phyloP scores from a whole-genome alignment of 2,329 filamentous ascomycete species.

The Penicillium sp. region DNA sequence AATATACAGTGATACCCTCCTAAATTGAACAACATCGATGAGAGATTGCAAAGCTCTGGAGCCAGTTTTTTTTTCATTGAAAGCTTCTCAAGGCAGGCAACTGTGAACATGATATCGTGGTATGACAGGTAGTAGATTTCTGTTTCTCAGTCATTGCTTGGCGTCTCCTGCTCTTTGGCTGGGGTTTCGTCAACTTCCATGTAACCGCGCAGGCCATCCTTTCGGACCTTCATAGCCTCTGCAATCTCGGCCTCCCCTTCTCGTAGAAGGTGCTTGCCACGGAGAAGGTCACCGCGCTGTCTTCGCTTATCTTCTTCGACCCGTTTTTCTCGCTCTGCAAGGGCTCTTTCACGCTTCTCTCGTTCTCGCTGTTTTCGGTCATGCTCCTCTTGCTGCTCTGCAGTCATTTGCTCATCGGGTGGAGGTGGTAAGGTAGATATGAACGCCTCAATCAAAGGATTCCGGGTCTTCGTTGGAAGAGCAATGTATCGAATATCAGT shows the following conservation, averaged over 20 bases:
- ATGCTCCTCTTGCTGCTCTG: constrained; percentile 46
- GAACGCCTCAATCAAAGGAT: constrained; percentile 51
- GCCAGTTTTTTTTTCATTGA: neutral
- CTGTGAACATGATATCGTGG: neutral
- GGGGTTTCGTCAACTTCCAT: constrained; percentile 39
- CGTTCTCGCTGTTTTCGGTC: constrained; percentile 48
- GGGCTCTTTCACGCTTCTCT: constrained; percentile 52
- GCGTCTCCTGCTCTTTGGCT: constrained; percentile 17
- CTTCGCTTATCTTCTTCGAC: constrained; percentile 53
- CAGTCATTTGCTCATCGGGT: constrained; percentile 45
- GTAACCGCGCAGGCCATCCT: constrained; percentile 50
- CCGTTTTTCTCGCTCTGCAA: constrained; percentile 51
- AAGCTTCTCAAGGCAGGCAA: neutral
- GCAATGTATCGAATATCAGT: constrained; percentile 54
- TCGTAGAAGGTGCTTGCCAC: constrained; percentile 49
- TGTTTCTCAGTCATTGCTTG: constrained; percentile 19
- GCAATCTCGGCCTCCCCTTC: constrained; percentile 54
- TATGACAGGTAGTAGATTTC: neutral
- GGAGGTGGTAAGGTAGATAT: constrained; percentile 51
- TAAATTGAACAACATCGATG: constrained; percentile 29
- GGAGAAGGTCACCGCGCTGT: constrained; percentile 47
- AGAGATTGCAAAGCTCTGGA: constrained; percentile 1
- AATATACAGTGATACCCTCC: constrained; percentile 46
- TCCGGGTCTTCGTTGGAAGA: constrained; percentile 45
- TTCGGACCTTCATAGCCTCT: constrained; percentile 51